Conservation (phyloP, 495 filamentous ascomycete species). For the Massariosphaeria phaeospora region DNA sequence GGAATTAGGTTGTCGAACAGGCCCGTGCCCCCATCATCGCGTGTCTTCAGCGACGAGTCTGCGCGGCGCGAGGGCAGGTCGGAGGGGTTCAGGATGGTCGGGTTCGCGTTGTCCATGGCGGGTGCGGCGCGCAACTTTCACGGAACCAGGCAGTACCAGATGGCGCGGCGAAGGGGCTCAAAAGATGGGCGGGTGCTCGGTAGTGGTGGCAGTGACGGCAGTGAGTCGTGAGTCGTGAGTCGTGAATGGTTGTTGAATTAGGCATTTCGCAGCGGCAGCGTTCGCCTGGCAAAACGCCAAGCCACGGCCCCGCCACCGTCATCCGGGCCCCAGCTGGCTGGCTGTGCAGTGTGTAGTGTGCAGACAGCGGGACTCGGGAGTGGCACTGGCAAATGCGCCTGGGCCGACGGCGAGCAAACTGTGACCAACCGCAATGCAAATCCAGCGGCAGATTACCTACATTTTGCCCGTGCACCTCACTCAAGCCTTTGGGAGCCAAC, state of each 20-base stretch:
- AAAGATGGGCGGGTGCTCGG: neutral
- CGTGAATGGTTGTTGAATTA: neutral
- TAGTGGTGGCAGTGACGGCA: neutral
- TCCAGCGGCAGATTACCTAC: neutral
- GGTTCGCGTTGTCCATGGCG: slow-evolving; percentile 84
- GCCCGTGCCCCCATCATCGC: slow-evolving; percentile 44
- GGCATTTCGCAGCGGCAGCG: neutral
- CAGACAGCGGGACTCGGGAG: neutral
- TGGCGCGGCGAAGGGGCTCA: neutral
- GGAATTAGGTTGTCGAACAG: slow-evolving; percentile 45
- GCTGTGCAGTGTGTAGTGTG: neutral
- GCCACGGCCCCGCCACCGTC: neutral
- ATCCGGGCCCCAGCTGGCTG: no score
- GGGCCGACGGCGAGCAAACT: neutral
- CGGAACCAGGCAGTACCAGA: neutral
- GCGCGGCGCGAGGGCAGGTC: slow-evolving; percentile 80
- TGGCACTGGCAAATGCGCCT: neutral
- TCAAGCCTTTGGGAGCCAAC: no score
- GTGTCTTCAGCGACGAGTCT: slow-evolving; percentile 42
- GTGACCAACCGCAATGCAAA: neutral
- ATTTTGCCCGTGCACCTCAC: no score
- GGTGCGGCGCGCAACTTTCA: slow-evolving; percentile 21
- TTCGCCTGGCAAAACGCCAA: neutral
- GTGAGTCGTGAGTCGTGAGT: neutral
- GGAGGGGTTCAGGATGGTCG: slow-evolving; percentile 82